phyloP scores from a whole-genome alignment of 148 eudicot species.

The Rhododendron ovatum region DNA sequence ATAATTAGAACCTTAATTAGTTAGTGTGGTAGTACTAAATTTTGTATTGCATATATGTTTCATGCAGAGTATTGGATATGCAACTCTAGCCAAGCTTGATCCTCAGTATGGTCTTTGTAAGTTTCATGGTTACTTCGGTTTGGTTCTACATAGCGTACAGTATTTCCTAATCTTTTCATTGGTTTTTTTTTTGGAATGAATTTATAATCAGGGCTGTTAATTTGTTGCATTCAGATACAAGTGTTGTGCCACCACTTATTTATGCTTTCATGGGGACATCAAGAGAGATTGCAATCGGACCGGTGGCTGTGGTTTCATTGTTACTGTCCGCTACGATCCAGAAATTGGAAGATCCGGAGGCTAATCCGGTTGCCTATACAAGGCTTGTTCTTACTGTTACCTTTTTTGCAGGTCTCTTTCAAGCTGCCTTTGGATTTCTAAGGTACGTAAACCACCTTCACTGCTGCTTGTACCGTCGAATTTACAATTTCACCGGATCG shows the following conservation, averaged over 20 bases:
- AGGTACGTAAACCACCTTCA: slow-evolving; percentile 22
- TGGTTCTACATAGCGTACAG: background rate
- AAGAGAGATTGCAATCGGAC: slow-evolving; percentile 52
- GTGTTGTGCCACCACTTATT: slow-evolving; percentile 51
- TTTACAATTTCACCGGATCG: background rate
- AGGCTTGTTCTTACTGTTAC: slow-evolving; percentile 49
- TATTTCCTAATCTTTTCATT: background rate
- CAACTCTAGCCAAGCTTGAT: slow-evolving; percentile 38
- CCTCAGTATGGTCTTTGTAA: slow-evolving; percentile 42
- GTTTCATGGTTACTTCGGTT: background rate
- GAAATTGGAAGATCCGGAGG: slow-evolving; percentile 40
- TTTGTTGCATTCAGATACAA: slow-evolving; percentile 30
- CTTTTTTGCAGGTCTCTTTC: slow-evolving; percentile 44
- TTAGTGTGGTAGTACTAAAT: background rate
- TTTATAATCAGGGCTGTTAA: background rate
- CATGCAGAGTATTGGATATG: slow-evolving; percentile 43
- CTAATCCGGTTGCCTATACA: slow-evolving; percentile 38
- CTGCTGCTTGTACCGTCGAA: background rate
- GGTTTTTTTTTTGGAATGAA: background rate
- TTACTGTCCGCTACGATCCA: slow-evolving; percentile 41
- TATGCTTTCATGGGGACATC: slow-evolving; percentile 63
- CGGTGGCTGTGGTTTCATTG: slow-evolving; percentile 55
- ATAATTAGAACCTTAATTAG: too few species aligned
- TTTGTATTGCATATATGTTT: background rate
- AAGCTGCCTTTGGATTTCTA: slow-evolving; percentile 52